Evolutionary conservation across 805 yeast species (phyloP), one percentile per base, ranked within the genome.

Genomic region (Candida fluviatilis): DNA sequence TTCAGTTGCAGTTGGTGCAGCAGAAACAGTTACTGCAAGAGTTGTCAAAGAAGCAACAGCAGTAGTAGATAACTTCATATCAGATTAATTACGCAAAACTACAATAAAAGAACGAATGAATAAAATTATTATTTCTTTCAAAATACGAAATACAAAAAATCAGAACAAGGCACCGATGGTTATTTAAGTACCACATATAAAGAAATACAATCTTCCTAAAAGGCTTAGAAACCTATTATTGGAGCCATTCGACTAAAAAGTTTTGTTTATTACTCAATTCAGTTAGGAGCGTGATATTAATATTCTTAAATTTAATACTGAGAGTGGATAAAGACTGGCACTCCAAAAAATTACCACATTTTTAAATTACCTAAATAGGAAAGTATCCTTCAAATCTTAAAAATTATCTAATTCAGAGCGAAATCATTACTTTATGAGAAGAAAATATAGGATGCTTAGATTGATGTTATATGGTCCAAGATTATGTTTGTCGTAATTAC

Each of bases 1-100:
- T 40, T 34, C 30, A 19, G 34, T 27, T 17, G 51, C 25, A 18
- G 41, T 13, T 12, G 50, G 51, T 18, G 52, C 52, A 15, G 51
- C 40, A 23, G 28, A 30, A 23, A 39, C 42, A 3, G 40, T 35
- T 3, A 41, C 37, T 10, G 40, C 29, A 11, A 19, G 13, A 14
- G 35, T 18, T 15, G 24, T 43, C 18, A 45, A 41, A 14, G 50
- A 16, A 5, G 44, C 34, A 32, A 43, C 43, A 27, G 53, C 38
- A 27, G 46, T 37, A 15, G 41, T 34, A 33, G 43, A 39, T 35
- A 47, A 43, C 41, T 35, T 45, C 50, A 47, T 46, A 16, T 12
- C 21, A 36, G 13, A 13, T 26, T 5, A 26, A 26, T 23, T 8
- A 23, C 25, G n/a, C n/a, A n/a, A 23, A 23, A 23, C 25, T 23